Evolutionary conservation across 192 early-diverging fungal species (phyloP), one percentile per base, ranked within the genome.

Genomic region (Backusella australiensis): DNA sequence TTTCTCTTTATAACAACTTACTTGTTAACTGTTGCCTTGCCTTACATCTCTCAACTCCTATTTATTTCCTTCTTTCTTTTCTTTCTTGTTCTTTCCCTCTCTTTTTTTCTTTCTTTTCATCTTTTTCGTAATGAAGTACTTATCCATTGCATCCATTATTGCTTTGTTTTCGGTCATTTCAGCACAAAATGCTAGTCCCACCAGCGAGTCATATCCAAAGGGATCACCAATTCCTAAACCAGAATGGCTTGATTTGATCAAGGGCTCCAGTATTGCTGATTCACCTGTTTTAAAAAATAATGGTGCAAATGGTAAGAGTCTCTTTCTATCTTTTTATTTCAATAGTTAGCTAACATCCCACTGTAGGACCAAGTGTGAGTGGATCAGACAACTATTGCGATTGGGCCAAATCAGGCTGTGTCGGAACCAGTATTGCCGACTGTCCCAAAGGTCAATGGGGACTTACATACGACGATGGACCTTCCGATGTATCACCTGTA

Each of bases 401-500:
- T 77, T 89, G 88, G 88, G 84, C 86, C 15, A 86, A 83, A 36
- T 82, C 85, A 35, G 84, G 85, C 34, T 85, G 84, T 56, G 74
- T 73, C 53, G 49, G 77, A 15, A 77, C 74, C 17, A 78, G 79
- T 41, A 79, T 88, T 41, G 71, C 75, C 32, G 21, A 39, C 35
- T 89, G 88, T 69, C 88, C 89, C 15, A 87, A 83, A 53, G 85
- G 82, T 32, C 74, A 82, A 71, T 90, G 89, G 87, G 87, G 86
- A 29, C 34, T 88, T n/a, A 90, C 89, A 21, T 90, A 82, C 71
- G 88, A 88, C 56, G 88, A 90, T 49, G 89, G 89, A 35, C 89
- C 89, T 34, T 85, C 89, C 15, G 70, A 77, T 34, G 82, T 81
- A 36, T 80, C 81, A 0, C 80, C 81, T 1, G 75, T 82, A 7